Percentiles rank a stretch among this genome's conserved stretches.
Conservation (phyloP, 768 basidiomycete species). For the Lactifluus echinatus region DNA sequence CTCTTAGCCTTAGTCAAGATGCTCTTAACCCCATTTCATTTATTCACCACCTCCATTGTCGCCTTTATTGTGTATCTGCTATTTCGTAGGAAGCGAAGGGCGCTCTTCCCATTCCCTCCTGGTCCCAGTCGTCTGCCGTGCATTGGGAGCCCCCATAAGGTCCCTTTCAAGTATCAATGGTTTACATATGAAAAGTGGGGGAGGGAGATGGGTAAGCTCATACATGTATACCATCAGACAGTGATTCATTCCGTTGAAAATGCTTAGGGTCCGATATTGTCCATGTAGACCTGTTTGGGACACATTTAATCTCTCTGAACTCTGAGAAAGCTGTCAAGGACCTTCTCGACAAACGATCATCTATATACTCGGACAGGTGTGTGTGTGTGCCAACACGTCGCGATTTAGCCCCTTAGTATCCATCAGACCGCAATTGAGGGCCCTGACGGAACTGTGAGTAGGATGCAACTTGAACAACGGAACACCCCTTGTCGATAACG, state of each 20-base stretch:
- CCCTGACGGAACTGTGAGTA: constrained; percentile 25
- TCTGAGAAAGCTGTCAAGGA: constrained; percentile 25
- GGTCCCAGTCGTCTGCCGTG: constrained; percentile 21
- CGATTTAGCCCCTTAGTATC: no score
- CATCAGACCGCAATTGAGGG: constrained; percentile 18
- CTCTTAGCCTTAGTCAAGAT: background rate
- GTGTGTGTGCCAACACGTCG: background rate
- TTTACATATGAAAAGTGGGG: constrained; percentile 19
- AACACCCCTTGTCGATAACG: background rate
- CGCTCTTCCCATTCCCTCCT: constrained; percentile 1
- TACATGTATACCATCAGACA: background rate
- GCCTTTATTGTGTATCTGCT: background rate
- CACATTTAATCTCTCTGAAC: constrained; percentile 25
- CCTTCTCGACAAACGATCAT: constrained; percentile 27
- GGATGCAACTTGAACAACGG: background rate
- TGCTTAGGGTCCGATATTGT: constrained; percentile 23
- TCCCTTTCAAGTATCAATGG: constrained; percentile 20
- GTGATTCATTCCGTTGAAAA: background rate
- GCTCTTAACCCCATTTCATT: background rate
- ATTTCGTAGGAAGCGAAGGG: background rate
- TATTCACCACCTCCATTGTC: background rate
- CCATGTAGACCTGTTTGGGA: constrained; percentile 23
- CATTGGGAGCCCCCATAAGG: constrained; percentile 20
- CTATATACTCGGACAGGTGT: constrained; percentile 28
- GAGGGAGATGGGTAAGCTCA: constrained; percentile 19